Evolutionary conservation across 2,329 filamentous ascomycete genomes (phyloP), one percentile per base, ranked within the genome.

Genomic region (Botrytis paeoniae): DNA sequence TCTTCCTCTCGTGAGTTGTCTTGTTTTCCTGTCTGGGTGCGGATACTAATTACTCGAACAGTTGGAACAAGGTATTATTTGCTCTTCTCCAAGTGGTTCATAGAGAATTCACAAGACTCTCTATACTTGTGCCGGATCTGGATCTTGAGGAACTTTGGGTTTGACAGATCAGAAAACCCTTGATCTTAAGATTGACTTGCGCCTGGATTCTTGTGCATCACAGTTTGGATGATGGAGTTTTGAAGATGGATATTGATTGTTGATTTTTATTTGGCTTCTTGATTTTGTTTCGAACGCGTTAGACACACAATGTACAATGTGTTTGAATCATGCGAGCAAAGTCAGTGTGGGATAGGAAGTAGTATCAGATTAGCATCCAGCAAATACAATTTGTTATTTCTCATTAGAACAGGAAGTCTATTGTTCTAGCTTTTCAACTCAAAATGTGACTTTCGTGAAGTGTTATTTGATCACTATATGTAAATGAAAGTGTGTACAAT

Each of bases 1-100:
- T 20, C 76, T 89, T 29, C 87, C 87, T 12, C 83, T 89, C 29
- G 69, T 71, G 43, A 71, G 69, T 71, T 45, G 3, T 54, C 1
- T 16, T 35, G 1, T 6, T 32, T 5, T 35, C 41, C 10, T 16
- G 8, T 16, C 43, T 37, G n/a, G 12, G 3, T 35, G 1, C 14
- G n/a, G 32, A 64, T 9, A 71, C 57, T 63, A 41, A 64, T 39
- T 29, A 22, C 37, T 25, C 7, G 62, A 37, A 65, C 5, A 71
- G 45, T 68, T 72, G 61, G 62, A 14, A 0, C 70, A 72, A 60
- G 70, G 22, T 57, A 29, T 72, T 39, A 7, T 72, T 37, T 72
- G 70, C 48, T n/a, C 3, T 54, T 41, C 62, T 25, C 70, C 70
- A 45, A 3, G 4, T 35, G 14, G 20, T n/a, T 60, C 54, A 35